Evolutionary conservation across 352 stramenopile species (phyloP), one percentile per base, ranked within the genome.

Genomic region (Globisporangium megalacanthum): DNA sequence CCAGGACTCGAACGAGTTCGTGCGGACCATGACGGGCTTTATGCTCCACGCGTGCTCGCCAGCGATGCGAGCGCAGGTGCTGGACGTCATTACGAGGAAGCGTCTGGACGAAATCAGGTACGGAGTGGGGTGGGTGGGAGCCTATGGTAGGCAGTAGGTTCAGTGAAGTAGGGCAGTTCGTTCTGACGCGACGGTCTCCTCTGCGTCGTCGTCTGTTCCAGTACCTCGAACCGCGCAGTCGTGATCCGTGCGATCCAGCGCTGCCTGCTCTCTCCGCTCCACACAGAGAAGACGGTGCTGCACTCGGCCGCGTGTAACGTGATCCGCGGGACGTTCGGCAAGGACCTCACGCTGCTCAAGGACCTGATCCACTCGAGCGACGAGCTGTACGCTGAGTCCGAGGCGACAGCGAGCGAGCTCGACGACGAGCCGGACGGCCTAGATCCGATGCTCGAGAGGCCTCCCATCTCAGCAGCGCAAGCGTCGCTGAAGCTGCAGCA

Each of bases 21-120:
- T 77, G 64, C 83, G 72, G 54, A 92, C 79, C 17, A 92, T 94
- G 84, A 88, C 83, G 8, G 78, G 80, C 52, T 94, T 94, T 60
- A 92, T 94, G 82, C 70, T 94, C 49, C 77, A 90, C 39, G 78
- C 80, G 35, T 87, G 78, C 35, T 61, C 73, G 9, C 77, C 82
- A 20, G 60, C 61, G 22, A 81, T 88, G 55, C 79, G 84, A 29
- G 65, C 73, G 11, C 83, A 78, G 48, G 76, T 94, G 39, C 70
- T 94, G 44, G 77, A 94, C 49, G 76, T 94, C n/a, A 70, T 94
- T 39, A 86, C 82, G 4, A 73, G 70, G 42, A 54, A 83, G 57
- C 66, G 84, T 20, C 61, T 94, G 6, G 58, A 69, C 19, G 83
- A 94, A 36, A 88, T 94, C 69, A 77, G 41, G 69, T 77, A 63